Percentiles rank a stretch among this genome's conserved stretches.
Conservation (phyloP, 2,329 filamentous ascomycete species). For the Trichoderma guizhouense region DNA sequence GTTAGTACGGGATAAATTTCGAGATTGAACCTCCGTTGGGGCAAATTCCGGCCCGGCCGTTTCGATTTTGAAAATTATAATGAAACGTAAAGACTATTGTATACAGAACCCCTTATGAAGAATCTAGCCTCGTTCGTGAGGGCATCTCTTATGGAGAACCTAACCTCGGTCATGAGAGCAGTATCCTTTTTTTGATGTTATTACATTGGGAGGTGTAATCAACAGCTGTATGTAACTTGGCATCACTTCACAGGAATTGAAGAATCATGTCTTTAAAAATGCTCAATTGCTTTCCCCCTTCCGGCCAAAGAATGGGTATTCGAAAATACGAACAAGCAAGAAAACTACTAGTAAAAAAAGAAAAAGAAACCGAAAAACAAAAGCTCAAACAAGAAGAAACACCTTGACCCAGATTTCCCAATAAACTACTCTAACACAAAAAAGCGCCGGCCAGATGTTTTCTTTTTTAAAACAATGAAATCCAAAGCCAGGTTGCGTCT, state of each 20-base stretch:
- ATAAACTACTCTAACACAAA: slow-evolving; percentile 14
- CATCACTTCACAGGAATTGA: neutral
- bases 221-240: too few relatives aligned
- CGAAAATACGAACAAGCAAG: neutral
- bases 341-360: neutral
- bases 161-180: neutral
- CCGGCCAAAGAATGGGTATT: slow-evolving; percentile 9
- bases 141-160: neutral
- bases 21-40: neutral
- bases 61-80: neutral
- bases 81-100: neutral
- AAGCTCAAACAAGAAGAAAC: neutral
- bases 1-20: neutral
- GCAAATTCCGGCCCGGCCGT: neutral
- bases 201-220: too few relatives aligned
- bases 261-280: neutral
- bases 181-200: too few relatives aligned
- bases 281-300: neutral
- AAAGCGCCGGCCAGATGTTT: slow-evolving; percentile 9
- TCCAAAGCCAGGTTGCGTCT: neutral
- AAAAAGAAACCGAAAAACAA: neutral
- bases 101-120: neutral
- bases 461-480: neutral
- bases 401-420: neutral
- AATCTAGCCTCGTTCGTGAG: neutral